Percentiles rank a stretch among this genome's conserved stretches.
phyloP scores from a whole-genome alignment of 2,329 filamentous ascomycete genomes.

The Trichoderma koningii region DNA sequence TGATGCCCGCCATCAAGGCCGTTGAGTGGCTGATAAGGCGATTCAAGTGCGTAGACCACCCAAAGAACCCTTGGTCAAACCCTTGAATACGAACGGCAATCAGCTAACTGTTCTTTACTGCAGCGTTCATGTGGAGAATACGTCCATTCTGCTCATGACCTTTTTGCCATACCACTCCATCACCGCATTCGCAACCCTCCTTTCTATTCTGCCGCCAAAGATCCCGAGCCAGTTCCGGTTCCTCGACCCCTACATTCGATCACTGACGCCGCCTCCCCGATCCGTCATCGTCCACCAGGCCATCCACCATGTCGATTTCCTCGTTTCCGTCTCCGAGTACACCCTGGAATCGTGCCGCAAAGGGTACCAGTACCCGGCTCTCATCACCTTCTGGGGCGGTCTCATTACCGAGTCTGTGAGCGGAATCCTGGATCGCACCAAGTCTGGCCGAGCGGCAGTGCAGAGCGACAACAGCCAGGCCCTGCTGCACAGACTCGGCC shows the following conservation, averaged over 20 bases:
- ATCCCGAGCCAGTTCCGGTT: constrained; percentile 79
- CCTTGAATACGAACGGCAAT: neutral
- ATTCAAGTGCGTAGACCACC: constrained; percentile 67
- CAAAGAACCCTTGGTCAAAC: neutral
- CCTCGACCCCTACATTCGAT: constrained; percentile 80
- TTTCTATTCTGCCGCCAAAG: constrained; percentile 80
- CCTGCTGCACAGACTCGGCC: constrained; percentile 64
- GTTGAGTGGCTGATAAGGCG: constrained; percentile 93
- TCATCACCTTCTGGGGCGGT: constrained; percentile 89
- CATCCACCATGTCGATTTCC: constrained; percentile 74
- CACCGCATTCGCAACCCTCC: constrained; percentile 78
- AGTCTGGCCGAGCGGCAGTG: constrained; percentile 73
- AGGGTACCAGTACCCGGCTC: constrained; percentile 71
- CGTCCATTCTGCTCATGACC: constrained; percentile 72
- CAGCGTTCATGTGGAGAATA: constrained; percentile 91
- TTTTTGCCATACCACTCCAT: constrained; percentile 92
- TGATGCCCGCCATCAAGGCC: constrained; percentile 86
- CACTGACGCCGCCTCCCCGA: constrained; percentile 73
- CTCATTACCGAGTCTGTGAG: constrained; percentile 83
- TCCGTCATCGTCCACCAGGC: constrained; percentile 82
- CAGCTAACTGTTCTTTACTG: constrained; percentile 21
- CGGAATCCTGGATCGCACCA: constrained; percentile 74
- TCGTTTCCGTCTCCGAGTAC: constrained; percentile 75
- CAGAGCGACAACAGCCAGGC: constrained; percentile 81
- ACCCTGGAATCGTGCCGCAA: constrained; percentile 72